Evolutionary conservation across 1,284 basidiomycete species (phyloP).

Genomic region (Paramarasmius palmivorus): DNA sequence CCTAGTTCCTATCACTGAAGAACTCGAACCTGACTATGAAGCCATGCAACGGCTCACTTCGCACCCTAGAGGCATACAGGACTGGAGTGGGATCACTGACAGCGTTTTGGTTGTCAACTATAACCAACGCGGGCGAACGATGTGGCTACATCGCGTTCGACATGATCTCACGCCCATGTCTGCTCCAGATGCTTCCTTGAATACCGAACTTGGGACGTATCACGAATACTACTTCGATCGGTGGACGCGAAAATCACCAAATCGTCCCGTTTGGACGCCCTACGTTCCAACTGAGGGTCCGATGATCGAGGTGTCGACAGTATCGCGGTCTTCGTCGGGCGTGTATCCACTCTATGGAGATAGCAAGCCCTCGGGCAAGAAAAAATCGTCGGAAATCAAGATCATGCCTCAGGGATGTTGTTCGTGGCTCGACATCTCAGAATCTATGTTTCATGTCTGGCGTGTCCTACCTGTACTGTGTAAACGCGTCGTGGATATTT

Average conservation of each 20-base stretch:
- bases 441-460: slow-evolving; percentile 49
- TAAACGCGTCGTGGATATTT: slow-evolving; percentile 62
- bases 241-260: slow-evolving; percentile 47
- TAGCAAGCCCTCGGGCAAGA: not conserved
- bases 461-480: slow-evolving; percentile 65
- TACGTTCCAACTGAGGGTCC: slow-evolving; percentile 55
- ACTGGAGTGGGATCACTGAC: slow-evolving; percentile 56
- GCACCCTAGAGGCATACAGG: slow-evolving; percentile 47
- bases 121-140: slow-evolving; percentile 55
- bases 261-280: slow-evolving; percentile 23
- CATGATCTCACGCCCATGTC: slow-evolving; percentile 66
- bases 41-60: slow-evolving; percentile 49
- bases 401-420: slow-evolving; percentile 58
- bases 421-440: slow-evolving; percentile 48
- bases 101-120: slow-evolving; percentile 55
- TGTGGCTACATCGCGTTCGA: slow-evolving; percentile 56
- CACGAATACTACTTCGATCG: slow-evolving; percentile 56
- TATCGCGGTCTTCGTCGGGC: slow-evolving; percentile 43
- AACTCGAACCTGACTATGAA: slow-evolving; percentile 53
- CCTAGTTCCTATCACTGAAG: slow-evolving; percentile 57
- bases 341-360: slow-evolving; percentile 38
- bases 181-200: slow-evolving; percentile 52
- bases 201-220: slow-evolving; percentile 49
- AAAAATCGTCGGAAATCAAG: slow-evolving; percentile 27
- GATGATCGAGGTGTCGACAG: slow-evolving; percentile 50